A percentile compares a stretch with the other conserved stretches of the same genome.
These are phyloP conservation scores for Closterium sp. DNA, from an alignment of 139 green algal genomes.

Conservation along the genomic window DNA sequence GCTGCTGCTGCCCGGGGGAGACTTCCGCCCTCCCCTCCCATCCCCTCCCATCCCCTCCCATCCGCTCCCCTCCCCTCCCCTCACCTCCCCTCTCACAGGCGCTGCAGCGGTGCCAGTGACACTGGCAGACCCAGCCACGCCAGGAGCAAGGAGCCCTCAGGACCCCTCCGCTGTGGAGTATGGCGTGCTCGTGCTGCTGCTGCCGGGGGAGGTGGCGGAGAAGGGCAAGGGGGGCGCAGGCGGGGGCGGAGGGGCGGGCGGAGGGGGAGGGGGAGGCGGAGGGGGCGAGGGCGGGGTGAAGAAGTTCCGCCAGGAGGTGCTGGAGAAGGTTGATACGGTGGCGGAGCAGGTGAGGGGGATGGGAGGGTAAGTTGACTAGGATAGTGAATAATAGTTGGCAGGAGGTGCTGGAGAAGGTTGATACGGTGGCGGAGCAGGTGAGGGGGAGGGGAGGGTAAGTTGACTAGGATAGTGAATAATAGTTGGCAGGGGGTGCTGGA, in stretches of 20 bases:
- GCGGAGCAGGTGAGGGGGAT: slow-evolving; percentile 5
- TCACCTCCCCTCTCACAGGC: neutral
- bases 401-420: slow-evolving; percentile 4
- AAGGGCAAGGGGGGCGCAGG: neutral
- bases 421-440: too few species aligned
- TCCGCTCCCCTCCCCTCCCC: neutral
- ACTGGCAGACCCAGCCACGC: neutral
- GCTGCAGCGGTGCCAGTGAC: neutral
- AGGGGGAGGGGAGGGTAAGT: too few species aligned
- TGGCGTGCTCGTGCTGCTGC: slow-evolving; percentile 10
- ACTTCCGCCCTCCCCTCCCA: too few species aligned
- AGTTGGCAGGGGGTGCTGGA: too few species aligned
- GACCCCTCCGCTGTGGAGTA: neutral
- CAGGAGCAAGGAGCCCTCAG: neutral
- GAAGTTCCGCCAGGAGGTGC: neutral
- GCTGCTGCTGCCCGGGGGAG: neutral
- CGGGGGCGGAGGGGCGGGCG: neutral
- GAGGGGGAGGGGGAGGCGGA: neutral
- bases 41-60: too few species aligned
- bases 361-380: neutral
- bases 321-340: slow-evolving; percentile 1
- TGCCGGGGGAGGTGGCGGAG: neutral
- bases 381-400: neutral
- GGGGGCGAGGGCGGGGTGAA: neutral
- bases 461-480: too few species aligned